phyloP scores from a whole-genome alignment of 345 rosid species.

The Moringa oleifera region DNA sequence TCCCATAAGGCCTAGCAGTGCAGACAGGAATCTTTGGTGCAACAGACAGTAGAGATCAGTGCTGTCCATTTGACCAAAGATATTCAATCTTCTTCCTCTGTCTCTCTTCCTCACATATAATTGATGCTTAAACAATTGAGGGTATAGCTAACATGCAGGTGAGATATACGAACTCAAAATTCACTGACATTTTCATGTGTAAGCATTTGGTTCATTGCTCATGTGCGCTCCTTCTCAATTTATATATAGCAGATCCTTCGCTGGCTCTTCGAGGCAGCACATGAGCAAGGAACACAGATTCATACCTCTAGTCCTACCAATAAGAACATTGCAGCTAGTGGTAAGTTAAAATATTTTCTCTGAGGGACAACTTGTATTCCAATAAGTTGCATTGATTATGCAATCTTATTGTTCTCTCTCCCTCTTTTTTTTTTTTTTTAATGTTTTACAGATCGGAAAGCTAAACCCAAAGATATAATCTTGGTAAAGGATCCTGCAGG shows the following conservation, averaged over 20 bases:
- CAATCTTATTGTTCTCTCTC: background rate
- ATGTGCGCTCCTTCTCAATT: conserved; percentile 12
- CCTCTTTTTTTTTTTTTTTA: background rate
- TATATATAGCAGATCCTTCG: conserved; percentile 53
- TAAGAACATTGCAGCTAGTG: conserved; percentile 5
- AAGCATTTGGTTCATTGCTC: background rate
- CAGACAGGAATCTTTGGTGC: conserved; percentile 37
- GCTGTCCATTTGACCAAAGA: conserved; percentile 52
- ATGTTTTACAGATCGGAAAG: conserved; percentile 26
- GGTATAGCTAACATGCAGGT: conserved; percentile 52
- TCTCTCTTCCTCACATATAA: background rate
- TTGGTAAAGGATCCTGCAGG: conserved; percentile 13
- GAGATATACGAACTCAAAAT: conserved; percentile 16
- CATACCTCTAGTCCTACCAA: conserved; percentile 6
- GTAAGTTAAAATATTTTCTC: conserved; percentile 21
- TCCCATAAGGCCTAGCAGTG: conserved; percentile 22
- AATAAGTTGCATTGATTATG: background rate
- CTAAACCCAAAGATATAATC: conserved; percentile 22
- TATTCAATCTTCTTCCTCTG: background rate
- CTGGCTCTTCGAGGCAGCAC: conserved; percentile 43
- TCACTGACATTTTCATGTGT: background rate
- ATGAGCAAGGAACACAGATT: conserved; percentile 23
- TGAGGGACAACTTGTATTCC: background rate
- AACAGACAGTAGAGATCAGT: conserved; percentile 41
- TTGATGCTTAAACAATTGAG: too few species aligned